phyloP scores from a whole-genome alignment of 1,139 yeast species.

The Diutina sp. region DNA sequence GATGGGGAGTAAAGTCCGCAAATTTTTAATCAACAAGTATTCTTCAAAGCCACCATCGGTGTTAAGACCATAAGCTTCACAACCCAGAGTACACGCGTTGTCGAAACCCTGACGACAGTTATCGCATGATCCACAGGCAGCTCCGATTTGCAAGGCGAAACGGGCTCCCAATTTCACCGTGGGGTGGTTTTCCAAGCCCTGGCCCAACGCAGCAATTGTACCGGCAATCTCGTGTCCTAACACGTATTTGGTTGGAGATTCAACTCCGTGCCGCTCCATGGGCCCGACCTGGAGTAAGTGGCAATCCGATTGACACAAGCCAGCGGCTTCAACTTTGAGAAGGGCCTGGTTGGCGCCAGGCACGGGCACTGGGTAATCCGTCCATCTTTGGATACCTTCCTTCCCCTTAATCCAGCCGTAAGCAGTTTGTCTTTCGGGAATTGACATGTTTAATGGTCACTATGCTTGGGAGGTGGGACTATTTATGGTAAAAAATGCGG shows the following conservation, averaged over 20 bases:
- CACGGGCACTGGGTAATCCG: conserved; percentile 20
- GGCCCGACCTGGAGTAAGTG: conserved; percentile 25
- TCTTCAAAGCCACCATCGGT: conserved; percentile 40
- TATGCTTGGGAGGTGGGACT: background rate
- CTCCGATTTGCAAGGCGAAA: background rate
- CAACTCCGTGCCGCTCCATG: background rate
- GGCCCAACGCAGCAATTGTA: conserved; percentile 3
- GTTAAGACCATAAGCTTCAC: conserved; percentile 27
- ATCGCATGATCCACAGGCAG: background rate
- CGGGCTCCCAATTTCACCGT: background rate
- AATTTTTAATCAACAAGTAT: conserved; percentile 25
- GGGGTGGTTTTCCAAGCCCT: conserved; percentile 4
- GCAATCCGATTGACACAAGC: conserved; percentile 39
- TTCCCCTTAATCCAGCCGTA: conserved; percentile 11
- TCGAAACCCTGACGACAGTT: background rate
- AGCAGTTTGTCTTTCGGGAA: conserved; percentile 11
- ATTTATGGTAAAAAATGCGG: background rate
- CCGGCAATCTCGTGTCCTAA: conserved; percentile 55
- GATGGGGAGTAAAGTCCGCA: conserved; percentile 26
- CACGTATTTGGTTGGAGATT: conserved; percentile 19
- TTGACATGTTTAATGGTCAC: background rate
- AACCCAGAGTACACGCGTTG: background rate
- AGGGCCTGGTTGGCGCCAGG: conserved; percentile 27
- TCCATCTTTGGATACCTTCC: conserved; percentile 8
- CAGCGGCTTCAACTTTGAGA: conserved; percentile 38